Base-by-base conservation (phyloP, 495 filamentous ascomycete genomes). In the Cercophora newfieldiana region DNA sequence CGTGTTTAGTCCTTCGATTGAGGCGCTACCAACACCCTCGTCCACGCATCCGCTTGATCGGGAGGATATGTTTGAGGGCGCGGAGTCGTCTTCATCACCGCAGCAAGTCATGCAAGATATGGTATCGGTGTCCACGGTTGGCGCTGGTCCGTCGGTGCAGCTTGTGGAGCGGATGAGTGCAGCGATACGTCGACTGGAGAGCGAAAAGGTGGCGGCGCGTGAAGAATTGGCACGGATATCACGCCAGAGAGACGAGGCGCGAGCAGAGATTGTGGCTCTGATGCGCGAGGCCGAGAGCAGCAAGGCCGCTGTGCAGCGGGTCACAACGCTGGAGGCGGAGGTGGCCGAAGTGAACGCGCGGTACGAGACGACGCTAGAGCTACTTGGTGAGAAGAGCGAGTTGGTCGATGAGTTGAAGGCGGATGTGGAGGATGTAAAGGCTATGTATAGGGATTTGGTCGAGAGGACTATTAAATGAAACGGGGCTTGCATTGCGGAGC, bases 351-450 rank as follows among this genome's bases (percentile, higher is more conserved):
- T 91, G 63, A 83, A 87, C 68, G 79, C 85, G 68, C 81, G 94
- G 69, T 97, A 97, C 73, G 87, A 94, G 76, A 95, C 93, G 1
- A 94, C 91, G 51, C 80, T 99, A 49, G 94, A 97, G 81, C 89
- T 99, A 90, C 77, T 97, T 47, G 95, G 95, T 12, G 95, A 99
- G 85, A 97, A 96, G 87, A 96, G 91, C 73, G 95, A 98, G 83
- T 78, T 88, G 74, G 93, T 96, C 16, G 92, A 88, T 68, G 94
- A 98, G 82, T 80, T 99, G 59, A 85, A 86, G 75, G 89, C 89
- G 33, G 95, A 98, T 83, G 90, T 98, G 61, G 82, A 85, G 58
- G 95, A 98, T 82, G 81, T 98, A 72, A 99, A 99, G 82, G 87
- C 89, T 65, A 94, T 99, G 82, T 97, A 97, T 79, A 85, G 93